These are phyloP conservation scores for Erythrobasidium hasegawianum DNA, from an alignment of 1,284 basidiomycete species.

Conservation along the genomic window DNA sequence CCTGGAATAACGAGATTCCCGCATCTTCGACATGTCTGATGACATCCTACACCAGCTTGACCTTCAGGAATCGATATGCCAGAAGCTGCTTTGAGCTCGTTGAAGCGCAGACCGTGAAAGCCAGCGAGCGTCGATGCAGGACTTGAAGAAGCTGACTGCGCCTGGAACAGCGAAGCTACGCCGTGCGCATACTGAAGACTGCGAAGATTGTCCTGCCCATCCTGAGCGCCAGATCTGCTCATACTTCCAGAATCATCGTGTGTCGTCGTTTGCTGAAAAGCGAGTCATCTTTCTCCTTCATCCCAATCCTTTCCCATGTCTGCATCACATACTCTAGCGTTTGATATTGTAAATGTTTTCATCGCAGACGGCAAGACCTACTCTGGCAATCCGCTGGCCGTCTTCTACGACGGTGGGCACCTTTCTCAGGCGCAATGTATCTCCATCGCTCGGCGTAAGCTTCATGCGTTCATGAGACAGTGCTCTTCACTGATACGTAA, in stretches of 20 bases:
- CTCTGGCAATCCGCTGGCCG: constrained; percentile 32
- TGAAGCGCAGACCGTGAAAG: neutral
- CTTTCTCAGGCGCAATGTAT: constrained; percentile 23
- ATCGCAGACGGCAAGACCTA: constrained; percentile 15
- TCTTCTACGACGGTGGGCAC: constrained; percentile 16
- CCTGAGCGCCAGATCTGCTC: too few species aligned
- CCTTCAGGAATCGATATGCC: neutral
- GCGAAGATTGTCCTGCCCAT: neutral
- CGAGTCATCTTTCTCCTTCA: neutral
- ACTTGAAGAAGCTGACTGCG: neutral
- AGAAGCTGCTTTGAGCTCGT: constrained; percentile 2
- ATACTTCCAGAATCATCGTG: too few species aligned
- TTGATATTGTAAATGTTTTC: constrained; percentile 31
- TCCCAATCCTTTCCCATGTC: neutral
- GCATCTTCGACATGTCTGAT: constrained; percentile 9
- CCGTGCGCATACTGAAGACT: constrained; percentile 5
- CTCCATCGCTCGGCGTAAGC: constrained; percentile 23
- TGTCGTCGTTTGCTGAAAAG: neutral
- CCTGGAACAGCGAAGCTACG: constrained; percentile 1
- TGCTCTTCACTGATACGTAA: neutral
- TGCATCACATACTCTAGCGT: neutral
- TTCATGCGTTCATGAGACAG: neutral
- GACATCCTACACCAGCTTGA: neutral
- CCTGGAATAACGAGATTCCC: constrained; percentile 12
- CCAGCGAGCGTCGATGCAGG: neutral